Evolutionary conservation across 495 filamentous ascomycete species (phyloP), one percentile per base, ranked within the genome.

Genomic region (Hyaloscypha variabilis): DNA sequence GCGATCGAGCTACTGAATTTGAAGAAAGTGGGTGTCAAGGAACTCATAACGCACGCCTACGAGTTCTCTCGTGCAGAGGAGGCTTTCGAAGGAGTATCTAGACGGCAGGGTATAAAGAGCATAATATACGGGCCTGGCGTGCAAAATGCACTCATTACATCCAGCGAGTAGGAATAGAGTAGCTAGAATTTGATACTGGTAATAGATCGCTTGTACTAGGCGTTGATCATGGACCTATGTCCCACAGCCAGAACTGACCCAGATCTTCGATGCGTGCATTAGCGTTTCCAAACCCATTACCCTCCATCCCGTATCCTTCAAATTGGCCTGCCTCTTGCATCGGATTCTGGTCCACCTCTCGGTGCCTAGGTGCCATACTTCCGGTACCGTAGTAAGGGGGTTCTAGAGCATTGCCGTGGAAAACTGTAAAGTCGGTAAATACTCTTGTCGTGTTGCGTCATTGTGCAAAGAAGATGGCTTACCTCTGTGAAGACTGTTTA

Each of bases 181-280:
- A 54, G 11, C 11, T 54, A 54, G 51, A 54, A 46, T 46, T 46
- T 46, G 10, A 54, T 54, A 54, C 51, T 54, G 24, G 51, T 54
- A 24, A 24, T 14, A 23, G 23, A 13, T 54, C 51, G 8, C 51
- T 54, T 24, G 51, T 54, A 13, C 8, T 24, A 54, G 10, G 51
- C 23, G 51, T 54, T 54, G 11, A 24, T 54, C 51, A 54, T 54
- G 51, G 51, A 26, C 46, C 60, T 8, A 54, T 51, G 28, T 62
- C 60, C 60, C 60, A 62, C 46, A 62, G 49, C 60, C 60, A 62
- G 46, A 62, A 62, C 60, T 62, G 60, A 14, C 60, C 60, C 6
- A 62, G 46, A 62, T 62, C 60, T 29, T 62, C 60, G 28, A 61
- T 31, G n/a, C 58, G 39, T 46, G 39, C 39, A 46, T 46, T 46